Percentiles rank a stretch among this genome's conserved stretches.
These are phyloP conservation scores for Litsea cubeba DNA, from an alignment of 164 flowering plant genomes.

Conservation along the genomic window DNA sequence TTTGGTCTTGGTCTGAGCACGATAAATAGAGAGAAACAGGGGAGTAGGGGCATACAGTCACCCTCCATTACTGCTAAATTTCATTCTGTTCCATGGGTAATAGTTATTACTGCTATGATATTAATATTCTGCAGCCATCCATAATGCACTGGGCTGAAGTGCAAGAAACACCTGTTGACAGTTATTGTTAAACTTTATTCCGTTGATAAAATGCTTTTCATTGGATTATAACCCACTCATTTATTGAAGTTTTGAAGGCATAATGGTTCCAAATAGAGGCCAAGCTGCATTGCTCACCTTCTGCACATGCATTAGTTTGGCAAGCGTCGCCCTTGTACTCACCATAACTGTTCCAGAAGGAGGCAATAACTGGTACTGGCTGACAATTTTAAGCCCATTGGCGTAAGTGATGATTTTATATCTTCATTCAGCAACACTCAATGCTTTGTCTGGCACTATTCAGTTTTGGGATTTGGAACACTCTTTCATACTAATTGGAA, in stretches of 20 bases:
- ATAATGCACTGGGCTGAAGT: neutral
- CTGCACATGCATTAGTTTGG: constrained; percentile 92
- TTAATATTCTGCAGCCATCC: neutral
- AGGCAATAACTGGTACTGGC: constrained; percentile 81
- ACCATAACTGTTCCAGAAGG: constrained; percentile 83
- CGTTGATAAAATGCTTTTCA: neutral
- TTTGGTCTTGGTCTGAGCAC: no score
- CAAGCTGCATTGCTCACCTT: constrained; percentile 94
- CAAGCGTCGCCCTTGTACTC: constrained; percentile 90
- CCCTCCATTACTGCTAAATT: no score
- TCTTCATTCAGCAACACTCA: neutral
- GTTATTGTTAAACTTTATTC: neutral
- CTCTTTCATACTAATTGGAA: no score
- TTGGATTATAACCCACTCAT: neutral
- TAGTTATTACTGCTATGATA: neutral
- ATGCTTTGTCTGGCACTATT: no score
- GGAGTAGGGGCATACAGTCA: no score
- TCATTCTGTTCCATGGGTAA: no score
- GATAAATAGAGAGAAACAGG: no score
- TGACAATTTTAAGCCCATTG: constrained; percentile 75
- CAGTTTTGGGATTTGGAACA: no score
- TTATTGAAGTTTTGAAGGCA: constrained; percentile 75
- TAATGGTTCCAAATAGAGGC: constrained; percentile 84
- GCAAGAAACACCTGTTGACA: neutral
- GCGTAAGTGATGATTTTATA: constrained; percentile 52